phyloP scores from a whole-genome alignment of 2,329 filamentous ascomycete species.

The Gaeumannomyces sp. region DNA sequence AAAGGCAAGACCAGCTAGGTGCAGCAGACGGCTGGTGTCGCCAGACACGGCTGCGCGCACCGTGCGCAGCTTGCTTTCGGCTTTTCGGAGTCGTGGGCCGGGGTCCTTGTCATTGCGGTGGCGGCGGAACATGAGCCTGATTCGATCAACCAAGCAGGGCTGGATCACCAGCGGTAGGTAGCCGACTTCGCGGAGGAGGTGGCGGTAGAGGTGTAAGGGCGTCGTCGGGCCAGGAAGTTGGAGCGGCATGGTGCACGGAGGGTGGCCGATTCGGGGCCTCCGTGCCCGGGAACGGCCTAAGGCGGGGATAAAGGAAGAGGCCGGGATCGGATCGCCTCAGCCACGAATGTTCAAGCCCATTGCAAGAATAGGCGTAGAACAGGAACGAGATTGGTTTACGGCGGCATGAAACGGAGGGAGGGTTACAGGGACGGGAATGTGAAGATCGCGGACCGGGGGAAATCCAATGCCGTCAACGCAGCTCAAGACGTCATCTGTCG shows the following conservation, averaged over 20 bases:
- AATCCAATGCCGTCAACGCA: neutral
- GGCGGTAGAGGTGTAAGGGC: conserved; percentile 46
- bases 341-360: neutral
- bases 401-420: neutral
- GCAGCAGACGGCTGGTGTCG: conserved; percentile 37
- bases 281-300: neutral
- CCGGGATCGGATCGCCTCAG: neutral
- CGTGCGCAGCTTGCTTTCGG: conserved; percentile 35
- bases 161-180: conserved; percentile 52
- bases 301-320: neutral
- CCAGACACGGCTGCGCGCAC: conserved; percentile 50
- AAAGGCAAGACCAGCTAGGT: conserved; percentile 43
- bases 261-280: neutral
- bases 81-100: conserved; percentile 31
- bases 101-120: conserved; percentile 23
- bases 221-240: conserved; percentile 16
- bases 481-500: neutral
- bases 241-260: conserved; percentile 5
- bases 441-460: no score
- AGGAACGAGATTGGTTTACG: neutral
- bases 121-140: conserved; percentile 41
- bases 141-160: conserved; percentile 34
- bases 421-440: neutral
- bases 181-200: conserved; percentile 53
- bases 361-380: neutral